Evolutionary conservation across 75 land plant species (phyloP).

Genomic region (Adiantum capillusveneris): DNA sequence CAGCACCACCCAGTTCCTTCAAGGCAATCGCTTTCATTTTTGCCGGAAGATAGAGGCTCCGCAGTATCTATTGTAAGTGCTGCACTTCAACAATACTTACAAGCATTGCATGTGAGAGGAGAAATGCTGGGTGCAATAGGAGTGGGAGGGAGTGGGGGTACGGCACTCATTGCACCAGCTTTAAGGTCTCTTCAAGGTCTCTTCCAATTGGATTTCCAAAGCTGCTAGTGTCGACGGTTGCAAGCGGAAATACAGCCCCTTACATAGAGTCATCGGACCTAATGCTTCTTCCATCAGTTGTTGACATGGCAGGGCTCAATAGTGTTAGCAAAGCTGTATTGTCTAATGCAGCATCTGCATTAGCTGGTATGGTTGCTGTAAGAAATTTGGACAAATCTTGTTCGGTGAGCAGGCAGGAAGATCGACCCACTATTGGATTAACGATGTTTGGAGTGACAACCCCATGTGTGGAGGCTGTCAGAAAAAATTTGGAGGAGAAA

Average conservation of each 20-base stretch:
- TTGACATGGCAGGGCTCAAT: conserved; percentile 85
- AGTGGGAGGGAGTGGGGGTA: conserved; percentile 95
- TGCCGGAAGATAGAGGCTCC: conserved; percentile 65
- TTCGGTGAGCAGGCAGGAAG: background rate
- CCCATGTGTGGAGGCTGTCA: conserved; percentile 78
- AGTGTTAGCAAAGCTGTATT: conserved; percentile 61
- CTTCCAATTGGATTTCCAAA: conserved; percentile 89
- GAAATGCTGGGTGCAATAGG: conserved; percentile 68
- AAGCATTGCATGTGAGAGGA: conserved; percentile 24
- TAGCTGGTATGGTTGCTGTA: conserved; percentile 76
- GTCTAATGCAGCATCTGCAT: conserved; percentile 81
- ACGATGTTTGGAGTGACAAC: conserved; percentile 99
- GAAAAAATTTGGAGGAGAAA: conserved; percentile 51
- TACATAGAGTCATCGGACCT: conserved; percentile 83
- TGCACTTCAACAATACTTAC: conserved; percentile 54
- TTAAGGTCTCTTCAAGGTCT: too few relatives aligned
- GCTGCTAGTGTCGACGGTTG: conserved; percentile 83
- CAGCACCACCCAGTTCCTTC: conserved; percentile 23
- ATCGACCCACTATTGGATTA: conserved; percentile 53
- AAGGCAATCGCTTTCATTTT: conserved; percentile 7
- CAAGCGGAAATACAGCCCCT: conserved; percentile 83
- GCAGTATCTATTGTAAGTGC: conserved; percentile 54
- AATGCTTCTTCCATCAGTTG: conserved; percentile 80
- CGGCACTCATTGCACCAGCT: conserved; percentile 73
- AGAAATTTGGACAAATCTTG: conserved; percentile 4